Conservation (phyloP, 2,329 filamentous ascomycete genomes). For the Thermochaetoides dissita region DNA sequence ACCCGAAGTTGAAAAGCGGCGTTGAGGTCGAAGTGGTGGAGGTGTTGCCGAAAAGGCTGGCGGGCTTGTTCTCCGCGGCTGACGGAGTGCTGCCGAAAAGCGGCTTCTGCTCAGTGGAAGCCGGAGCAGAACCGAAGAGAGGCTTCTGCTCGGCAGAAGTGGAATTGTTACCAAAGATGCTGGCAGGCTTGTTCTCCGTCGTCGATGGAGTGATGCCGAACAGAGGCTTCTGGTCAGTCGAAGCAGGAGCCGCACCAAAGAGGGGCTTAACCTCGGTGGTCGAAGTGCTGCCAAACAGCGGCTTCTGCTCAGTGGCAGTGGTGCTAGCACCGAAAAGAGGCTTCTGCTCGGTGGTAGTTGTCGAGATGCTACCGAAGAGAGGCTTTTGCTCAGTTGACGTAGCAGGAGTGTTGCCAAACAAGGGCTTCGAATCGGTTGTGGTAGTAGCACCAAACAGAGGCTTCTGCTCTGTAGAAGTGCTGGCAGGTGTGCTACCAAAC, state of each 20-base stretch:
- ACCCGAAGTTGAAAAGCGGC: constrained; percentile 11
- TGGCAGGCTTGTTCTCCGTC: constrained; percentile 11
- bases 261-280: constrained; percentile 16
- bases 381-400: constrained; percentile 13
- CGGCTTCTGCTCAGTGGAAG: constrained; percentile 15
- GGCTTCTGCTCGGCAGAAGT: constrained; percentile 14
- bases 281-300: constrained; percentile 2
- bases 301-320: neutral
- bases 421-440: neutral
- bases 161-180: constrained; percentile 20
- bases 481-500: constrained; percentile 23
- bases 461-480: constrained; percentile 21
- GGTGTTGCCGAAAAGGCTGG: constrained; percentile 8
- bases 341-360: constrained; percentile 9
- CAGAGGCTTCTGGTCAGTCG: constrained; percentile 5
- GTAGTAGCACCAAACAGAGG: constrained; percentile 7
- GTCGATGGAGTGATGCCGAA: constrained; percentile 10
- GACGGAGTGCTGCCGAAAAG: constrained; percentile 21
- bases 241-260: constrained; percentile 19
- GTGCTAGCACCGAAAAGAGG: constrained; percentile 4
- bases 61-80: constrained; percentile 25
- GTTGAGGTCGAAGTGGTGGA: constrained; percentile 3
- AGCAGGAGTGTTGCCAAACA: constrained; percentile 1
- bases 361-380: constrained; percentile 22
- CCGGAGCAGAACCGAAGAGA: constrained; percentile 18